Conservation (phyloP, 1,284 basidiomycete species). For the Trametes sp. region DNA sequence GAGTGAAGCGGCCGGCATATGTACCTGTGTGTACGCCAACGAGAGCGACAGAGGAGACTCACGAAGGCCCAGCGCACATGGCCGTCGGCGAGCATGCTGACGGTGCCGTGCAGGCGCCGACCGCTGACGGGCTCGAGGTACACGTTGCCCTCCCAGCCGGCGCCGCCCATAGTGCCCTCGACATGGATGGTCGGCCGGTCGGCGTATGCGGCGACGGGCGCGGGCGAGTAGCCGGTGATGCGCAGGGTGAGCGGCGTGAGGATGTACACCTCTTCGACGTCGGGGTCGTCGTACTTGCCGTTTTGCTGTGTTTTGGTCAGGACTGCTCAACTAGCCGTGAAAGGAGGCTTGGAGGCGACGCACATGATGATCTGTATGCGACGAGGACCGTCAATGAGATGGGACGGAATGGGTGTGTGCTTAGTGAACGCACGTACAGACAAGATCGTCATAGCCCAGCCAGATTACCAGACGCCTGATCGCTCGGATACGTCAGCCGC, state of each 20-base stretch:
- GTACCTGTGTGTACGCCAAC: too few relatives aligned
- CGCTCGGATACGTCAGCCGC: neutral
- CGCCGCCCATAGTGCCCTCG: conserved; percentile 53
- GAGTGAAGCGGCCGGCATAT: too few relatives aligned
- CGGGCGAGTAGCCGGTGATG: conserved; percentile 52
- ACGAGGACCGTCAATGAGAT: conserved; percentile 37
- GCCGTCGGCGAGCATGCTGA: conserved; percentile 59
- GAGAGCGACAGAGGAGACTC: conserved; percentile 48
- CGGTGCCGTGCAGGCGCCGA: conserved; percentile 50
- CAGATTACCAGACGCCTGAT: conserved; percentile 58
- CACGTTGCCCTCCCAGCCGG: conserved; percentile 39
- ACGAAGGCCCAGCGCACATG: conserved; percentile 64
- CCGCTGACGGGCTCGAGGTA: conserved; percentile 29
- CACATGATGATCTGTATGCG: conserved; percentile 50
- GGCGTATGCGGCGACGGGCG: conserved; percentile 43
- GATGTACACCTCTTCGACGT: conserved; percentile 55
- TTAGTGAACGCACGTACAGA: conserved; percentile 46
- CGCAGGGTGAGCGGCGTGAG: conserved; percentile 60
- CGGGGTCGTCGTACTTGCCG: conserved; percentile 39
- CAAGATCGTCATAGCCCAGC: conserved; percentile 62
- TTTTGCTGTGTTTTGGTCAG: conserved; percentile 32
- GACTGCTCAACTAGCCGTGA: too few relatives aligned
- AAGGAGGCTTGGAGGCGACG: too few relatives aligned
- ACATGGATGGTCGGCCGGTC: conserved; percentile 59
- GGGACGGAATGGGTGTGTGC: neutral